A percentile compares a stretch with the other conserved stretches of the same genome.
These are phyloP conservation scores for Pleomassaria siparia DNA, from an alignment of 2,329 filamentous ascomycete species.

Conservation along the genomic window DNA sequence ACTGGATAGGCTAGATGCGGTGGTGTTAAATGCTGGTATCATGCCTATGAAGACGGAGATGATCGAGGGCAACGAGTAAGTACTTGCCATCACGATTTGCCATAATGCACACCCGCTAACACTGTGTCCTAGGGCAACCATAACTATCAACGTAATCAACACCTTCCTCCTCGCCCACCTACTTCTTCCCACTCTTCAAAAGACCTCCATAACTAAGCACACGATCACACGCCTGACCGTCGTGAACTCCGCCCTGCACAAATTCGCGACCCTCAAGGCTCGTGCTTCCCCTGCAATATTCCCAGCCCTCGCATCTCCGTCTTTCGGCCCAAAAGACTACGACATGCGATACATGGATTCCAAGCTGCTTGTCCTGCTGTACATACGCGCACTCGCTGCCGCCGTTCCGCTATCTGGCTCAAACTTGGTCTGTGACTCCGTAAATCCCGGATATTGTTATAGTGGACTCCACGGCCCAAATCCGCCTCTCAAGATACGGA, in stretches of 20 bases:
- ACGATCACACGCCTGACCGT: neutral
- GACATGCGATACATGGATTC: constrained; percentile 19
- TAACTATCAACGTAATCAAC: constrained; percentile 28
- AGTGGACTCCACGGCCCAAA: constrained; percentile 28
- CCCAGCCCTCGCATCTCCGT: neutral
- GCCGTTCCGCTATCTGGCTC: constrained; percentile 16
- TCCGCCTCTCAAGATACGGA: neutral
- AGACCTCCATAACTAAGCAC: neutral
- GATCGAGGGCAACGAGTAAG: constrained; percentile 17
- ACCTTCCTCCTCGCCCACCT: constrained; percentile 23
- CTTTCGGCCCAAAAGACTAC: neutral
- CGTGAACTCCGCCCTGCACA: neutral
- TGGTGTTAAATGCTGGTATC: constrained; percentile 45
- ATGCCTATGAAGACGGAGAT: constrained; percentile 7
- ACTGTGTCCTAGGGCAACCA: constrained; percentile 1
- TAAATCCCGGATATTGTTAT: constrained; percentile 32
- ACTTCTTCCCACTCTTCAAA: constrained; percentile 28
- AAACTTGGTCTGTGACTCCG: constrained; percentile 26
- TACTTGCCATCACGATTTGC: neutral
- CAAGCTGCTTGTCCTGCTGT: constrained; percentile 31
- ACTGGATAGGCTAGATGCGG: constrained; percentile 35
- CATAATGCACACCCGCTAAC: neutral
- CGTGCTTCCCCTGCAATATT: neutral
- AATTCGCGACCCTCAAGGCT: neutral
- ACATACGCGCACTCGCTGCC: constrained; percentile 22